Conservation (phyloP, 208 protist species). For the Leishmania mexicana region DNA sequence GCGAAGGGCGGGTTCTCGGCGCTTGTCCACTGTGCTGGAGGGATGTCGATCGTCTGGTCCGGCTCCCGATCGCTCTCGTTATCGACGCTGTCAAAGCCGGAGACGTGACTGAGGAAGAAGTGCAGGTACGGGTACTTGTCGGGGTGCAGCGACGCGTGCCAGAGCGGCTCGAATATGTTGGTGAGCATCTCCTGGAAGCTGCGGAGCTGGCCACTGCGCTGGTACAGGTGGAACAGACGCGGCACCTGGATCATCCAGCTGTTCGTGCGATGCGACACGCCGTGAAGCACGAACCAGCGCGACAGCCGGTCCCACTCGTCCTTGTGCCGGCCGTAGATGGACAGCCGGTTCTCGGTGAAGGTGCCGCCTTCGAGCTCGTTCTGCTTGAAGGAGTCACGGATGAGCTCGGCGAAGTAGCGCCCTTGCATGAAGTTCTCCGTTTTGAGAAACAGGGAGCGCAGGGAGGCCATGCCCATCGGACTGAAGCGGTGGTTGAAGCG, state of each 20-base stretch:
- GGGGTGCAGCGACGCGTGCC: constrained; percentile 95
- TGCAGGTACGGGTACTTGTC: constrained; percentile 91
- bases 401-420: constrained; percentile 90
- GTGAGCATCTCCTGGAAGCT: constrained; percentile 95
- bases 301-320: constrained; percentile 80
- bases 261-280: constrained; percentile 93
- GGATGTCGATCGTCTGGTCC: constrained; percentile 41
- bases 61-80: constrained; percentile 94
- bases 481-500: constrained; percentile 89
- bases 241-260: constrained; percentile 98
- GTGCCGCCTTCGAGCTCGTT: constrained; percentile 56
- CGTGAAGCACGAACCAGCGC: constrained; percentile 84
- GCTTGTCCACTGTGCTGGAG: constrained; percentile 52
- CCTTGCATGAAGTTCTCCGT: constrained; percentile 91
- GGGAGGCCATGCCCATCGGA: constrained; percentile 61
- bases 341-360: constrained; percentile 88
- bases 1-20: constrained; percentile 89
- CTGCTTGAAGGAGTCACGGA: constrained; percentile 50
- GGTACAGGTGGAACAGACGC: constrained; percentile 86
- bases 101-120: constrained; percentile 94
- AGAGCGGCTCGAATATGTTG: constrained; percentile 98
- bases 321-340: constrained; percentile 71
- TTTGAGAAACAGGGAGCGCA: constrained; percentile 83
- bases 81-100: constrained; percentile 97
- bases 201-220: constrained; percentile 51